Evolutionary conservation across 2,329 filamentous ascomycete species (phyloP).

Genomic region (Botrytis sinoallii): DNA sequence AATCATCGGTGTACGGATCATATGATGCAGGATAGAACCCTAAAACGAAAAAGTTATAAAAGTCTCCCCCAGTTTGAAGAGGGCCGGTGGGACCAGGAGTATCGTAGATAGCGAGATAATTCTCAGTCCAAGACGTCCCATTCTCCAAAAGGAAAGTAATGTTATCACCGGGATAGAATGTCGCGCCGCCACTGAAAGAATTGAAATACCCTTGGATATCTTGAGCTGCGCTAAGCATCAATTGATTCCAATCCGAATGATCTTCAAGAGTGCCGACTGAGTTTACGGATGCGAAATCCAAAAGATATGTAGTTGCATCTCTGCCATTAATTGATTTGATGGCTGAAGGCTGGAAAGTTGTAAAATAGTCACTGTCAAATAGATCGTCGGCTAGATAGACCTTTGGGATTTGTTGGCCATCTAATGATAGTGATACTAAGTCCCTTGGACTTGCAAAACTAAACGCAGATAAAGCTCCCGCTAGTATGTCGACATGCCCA

Average conservation of each 20-base stretch:
- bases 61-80: slow-evolving; percentile 32
- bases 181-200: slow-evolving; percentile 36
- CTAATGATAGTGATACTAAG: slow-evolving; percentile 56
- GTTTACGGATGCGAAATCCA: slow-evolving; percentile 42
- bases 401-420: slow-evolving; percentile 46
- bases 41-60: slow-evolving; percentile 34
- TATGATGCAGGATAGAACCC: slow-evolving; percentile 29
- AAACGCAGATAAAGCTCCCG: slow-evolving; percentile 51
- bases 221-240: slow-evolving; percentile 28
- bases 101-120: slow-evolving; percentile 37
- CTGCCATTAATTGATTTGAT: slow-evolving; percentile 54
- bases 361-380: slow-evolving; percentile 36
- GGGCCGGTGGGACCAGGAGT: slow-evolving; percentile 32
- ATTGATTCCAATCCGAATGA: slow-evolving; percentile 41
- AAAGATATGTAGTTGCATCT: slow-evolving; percentile 47
- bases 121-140: slow-evolving; percentile 36
- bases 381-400: slow-evolving; percentile 35
- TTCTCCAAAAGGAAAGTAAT: slow-evolving; percentile 41
- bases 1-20: slow-evolving; percentile 14
- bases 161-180: slow-evolving; percentile 41
- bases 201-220: slow-evolving; percentile 38
- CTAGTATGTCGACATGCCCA: slow-evolving; percentile 56
- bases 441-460: slow-evolving; percentile 46
- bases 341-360: slow-evolving; percentile 40
- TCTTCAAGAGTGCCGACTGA: slow-evolving; percentile 37